phyloP scores from a whole-genome alignment of 1,139 yeast species.

The Barnettozyma hawaiiensis region DNA sequence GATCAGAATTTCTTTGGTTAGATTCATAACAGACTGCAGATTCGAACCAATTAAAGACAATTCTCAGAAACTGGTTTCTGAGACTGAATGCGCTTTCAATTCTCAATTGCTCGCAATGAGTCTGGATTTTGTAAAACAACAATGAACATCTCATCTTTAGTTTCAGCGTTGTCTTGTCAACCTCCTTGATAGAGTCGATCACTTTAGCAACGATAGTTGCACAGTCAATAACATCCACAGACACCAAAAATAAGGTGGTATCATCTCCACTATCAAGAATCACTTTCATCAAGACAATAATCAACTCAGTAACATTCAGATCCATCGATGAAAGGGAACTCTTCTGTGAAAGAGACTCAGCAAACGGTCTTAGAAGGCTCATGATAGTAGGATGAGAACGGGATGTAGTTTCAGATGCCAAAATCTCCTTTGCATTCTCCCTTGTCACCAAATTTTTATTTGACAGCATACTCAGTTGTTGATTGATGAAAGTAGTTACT shows the following conservation, averaged over 20 bases:
- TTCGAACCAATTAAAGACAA: conserved; percentile 66
- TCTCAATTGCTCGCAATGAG: conserved; percentile 37
- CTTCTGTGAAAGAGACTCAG: conserved; percentile 22
- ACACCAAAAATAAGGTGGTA: conserved; percentile 33
- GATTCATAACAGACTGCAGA: conserved; percentile 36
- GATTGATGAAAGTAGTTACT: conserved; percentile 44
- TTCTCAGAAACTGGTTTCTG: conserved; percentile 57
- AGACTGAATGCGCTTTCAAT: conserved; percentile 50
- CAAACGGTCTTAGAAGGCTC: conserved; percentile 26
- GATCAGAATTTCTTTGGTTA: conserved; percentile 16
- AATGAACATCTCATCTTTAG: conserved; percentile 57
- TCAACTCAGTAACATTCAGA: conserved; percentile 35
- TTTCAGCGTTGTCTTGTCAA: conserved; percentile 38
- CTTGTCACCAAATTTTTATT: conserved; percentile 47
- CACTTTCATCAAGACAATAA: conserved; percentile 36
- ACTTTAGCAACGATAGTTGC: conserved; percentile 33
- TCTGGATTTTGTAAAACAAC: conserved; percentile 46
- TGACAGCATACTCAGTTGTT: conserved; percentile 38
- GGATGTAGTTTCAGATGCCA: conserved; percentile 41
- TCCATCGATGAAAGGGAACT: conserved; percentile 24
- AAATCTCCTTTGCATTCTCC: conserved; percentile 44
- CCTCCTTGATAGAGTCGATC: conserved; percentile 31
- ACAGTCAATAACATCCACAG: conserved; percentile 36
- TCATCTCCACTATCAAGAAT: conserved; percentile 37
- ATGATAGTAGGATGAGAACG: conserved; percentile 36